phyloP scores from a whole-genome alignment of 371 early-diverging fungal genomes.

The Entomophthora muscae region DNA sequence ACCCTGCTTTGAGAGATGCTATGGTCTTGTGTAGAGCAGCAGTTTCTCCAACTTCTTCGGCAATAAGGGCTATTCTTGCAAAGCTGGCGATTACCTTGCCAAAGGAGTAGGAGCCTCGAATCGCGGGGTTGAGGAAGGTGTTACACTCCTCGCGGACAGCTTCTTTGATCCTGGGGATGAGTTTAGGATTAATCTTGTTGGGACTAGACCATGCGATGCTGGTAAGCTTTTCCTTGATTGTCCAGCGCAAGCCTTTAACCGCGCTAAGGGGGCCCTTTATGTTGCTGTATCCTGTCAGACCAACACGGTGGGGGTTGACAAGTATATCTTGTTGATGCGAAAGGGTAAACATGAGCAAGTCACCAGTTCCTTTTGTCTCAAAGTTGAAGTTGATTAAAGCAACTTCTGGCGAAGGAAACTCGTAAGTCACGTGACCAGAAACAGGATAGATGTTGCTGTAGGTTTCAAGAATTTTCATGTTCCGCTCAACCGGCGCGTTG shows the following conservation, averaged over 20 bases:
- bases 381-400: neutral
- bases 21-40: conserved; percentile 20
- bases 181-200: conserved; percentile 17
- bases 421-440: conserved; percentile 11
- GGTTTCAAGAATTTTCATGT: conserved; percentile 5
- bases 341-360: conserved; percentile 24
- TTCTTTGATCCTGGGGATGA: conserved; percentile 17
- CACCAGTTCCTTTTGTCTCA: conserved; percentile 4
- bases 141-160: conserved; percentile 21
- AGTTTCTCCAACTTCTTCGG: conserved; percentile 22
- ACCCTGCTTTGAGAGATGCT: conserved; percentile 22
- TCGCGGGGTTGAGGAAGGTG: conserved; percentile 20
- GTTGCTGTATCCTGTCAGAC: neutral
- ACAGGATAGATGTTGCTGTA: conserved; percentile 15
- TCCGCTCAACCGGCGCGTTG: neutral
- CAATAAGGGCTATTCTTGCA: conserved; percentile 40
- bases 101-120: conserved; percentile 42
- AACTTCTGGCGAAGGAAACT: conserved; percentile 3
- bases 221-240: conserved; percentile 21
- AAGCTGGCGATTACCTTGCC: conserved; percentile 51
- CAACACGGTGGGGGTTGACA: neutral
- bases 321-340: conserved; percentile 31
- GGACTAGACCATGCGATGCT: conserved; percentile 20
- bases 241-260: conserved; percentile 34
- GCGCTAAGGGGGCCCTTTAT: conserved; percentile 43